phyloP scores from a whole-genome alignment of 768 basidiomycete genomes.

The Sporobolomyces roseus region DNA sequence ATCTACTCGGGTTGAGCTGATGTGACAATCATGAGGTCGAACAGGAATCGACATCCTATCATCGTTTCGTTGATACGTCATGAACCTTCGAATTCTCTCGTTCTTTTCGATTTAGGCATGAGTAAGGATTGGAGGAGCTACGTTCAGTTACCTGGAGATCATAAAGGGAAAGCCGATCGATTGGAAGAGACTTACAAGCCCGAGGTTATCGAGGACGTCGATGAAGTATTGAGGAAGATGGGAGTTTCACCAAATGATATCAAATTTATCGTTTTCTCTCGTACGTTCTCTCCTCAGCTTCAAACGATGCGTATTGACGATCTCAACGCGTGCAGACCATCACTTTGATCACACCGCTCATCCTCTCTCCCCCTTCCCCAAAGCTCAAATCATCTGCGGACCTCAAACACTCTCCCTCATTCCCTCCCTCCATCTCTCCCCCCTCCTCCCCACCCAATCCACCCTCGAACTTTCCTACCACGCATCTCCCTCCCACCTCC shows the following conservation, averaged over 20 bases:
- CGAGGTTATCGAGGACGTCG: conserved; percentile 1
- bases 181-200: not conserved
- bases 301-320: not conserved
- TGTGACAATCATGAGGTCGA: not conserved
- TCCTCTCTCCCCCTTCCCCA: conserved; percentile 10
- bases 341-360: conserved; percentile 37
- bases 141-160: too few species aligned
- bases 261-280: conserved; percentile 27
- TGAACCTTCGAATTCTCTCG: conserved; percentile 5
- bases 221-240: conserved; percentile 1
- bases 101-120: conserved; percentile 31
- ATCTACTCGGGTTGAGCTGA: not conserved
- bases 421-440: conserved; percentile 5
- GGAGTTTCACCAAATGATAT: conserved; percentile 13
- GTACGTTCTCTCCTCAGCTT: not conserved
- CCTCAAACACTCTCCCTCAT: not conserved
- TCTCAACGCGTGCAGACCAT: too few species aligned
- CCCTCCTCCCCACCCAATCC: not conserved
- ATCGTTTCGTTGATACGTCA: conserved; percentile 25
- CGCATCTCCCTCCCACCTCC: conserved; percentile 3
- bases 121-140: not conserved
- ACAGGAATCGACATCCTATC: conserved; percentile 17
- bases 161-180: not conserved
- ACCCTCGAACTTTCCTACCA: conserved; percentile 23
- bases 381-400: conserved; percentile 29